phyloP scores from a whole-genome alignment of 1,284 basidiomycete species.

The Tilletia walkeri region DNA sequence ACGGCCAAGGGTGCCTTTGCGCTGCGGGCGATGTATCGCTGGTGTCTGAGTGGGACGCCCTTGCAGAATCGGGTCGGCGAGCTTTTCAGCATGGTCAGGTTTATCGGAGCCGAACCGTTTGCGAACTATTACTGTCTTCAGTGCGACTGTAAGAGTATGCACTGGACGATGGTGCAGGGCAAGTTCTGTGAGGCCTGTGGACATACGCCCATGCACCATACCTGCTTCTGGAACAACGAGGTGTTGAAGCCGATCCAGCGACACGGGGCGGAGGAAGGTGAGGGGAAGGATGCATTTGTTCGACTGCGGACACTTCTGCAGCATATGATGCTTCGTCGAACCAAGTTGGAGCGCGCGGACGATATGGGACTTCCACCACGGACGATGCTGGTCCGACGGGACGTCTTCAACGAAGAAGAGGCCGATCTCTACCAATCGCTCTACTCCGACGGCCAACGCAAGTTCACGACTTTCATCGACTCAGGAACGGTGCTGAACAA shows the following conservation, averaged over 20 bases:
- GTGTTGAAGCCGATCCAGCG: slow-evolving; percentile 54
- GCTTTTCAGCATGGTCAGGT: slow-evolving; percentile 81
- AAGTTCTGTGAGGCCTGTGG: slow-evolving; percentile 83
- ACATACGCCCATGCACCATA: slow-evolving; percentile 91
- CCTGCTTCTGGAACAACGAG: slow-evolving; percentile 59
- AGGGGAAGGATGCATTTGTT: slow-evolving; percentile 48
- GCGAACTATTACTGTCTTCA: slow-evolving; percentile 65
- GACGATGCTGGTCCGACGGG: slow-evolving; percentile 80
- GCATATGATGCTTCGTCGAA: slow-evolving; percentile 84
- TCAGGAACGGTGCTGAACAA: slow-evolving; percentile 72
- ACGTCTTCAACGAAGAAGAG: slow-evolving; percentile 94
- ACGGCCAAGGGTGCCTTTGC: slow-evolving; percentile 95
- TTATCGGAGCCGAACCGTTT: slow-evolving; percentile 45
- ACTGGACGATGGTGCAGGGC: slow-evolving; percentile 84
- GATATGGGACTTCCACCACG: slow-evolving; percentile 96
- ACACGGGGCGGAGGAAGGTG: slow-evolving; percentile 42
- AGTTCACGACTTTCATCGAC: slow-evolving; percentile 86
- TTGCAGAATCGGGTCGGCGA: slow-evolving; percentile 80
- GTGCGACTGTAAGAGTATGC: slow-evolving; percentile 82
- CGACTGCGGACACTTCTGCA: slow-evolving; percentile 69
- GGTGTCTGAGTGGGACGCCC: slow-evolving; percentile 99
- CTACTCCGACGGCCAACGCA: slow-evolving; percentile 86
- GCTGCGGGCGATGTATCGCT: slow-evolving; percentile 74
- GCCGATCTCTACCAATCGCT: slow-evolving; percentile 91
- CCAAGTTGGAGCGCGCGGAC: slow-evolving; percentile 85